Evolutionary conservation across 345 rosid genomes (phyloP).

Genomic region (Isatis tinctoria): DNA sequence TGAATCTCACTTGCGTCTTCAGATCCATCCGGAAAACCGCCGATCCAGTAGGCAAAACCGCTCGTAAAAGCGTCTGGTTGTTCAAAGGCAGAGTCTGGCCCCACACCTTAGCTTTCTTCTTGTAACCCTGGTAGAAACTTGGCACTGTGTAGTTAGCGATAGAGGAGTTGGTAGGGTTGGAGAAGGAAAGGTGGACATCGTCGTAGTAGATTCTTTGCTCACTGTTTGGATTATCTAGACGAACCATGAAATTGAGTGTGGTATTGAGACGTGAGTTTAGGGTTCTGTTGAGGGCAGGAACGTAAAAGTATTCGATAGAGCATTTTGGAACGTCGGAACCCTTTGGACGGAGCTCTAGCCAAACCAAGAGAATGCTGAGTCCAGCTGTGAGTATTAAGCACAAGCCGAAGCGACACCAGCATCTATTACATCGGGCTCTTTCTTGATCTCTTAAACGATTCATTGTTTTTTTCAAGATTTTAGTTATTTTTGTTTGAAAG

Average conservation of each 20-base stretch:
- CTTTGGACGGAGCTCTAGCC: neutral
- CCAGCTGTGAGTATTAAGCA: neutral
- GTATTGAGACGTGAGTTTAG: conserved; percentile 15
- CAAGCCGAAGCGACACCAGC: neutral
- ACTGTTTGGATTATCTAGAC: conserved; percentile 57
- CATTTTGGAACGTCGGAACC: conserved; percentile 39
- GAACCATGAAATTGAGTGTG: conserved; percentile 44
- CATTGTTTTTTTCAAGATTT: neutral
- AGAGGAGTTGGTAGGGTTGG: conserved; percentile 13
- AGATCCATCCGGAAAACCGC: conserved; percentile 57
- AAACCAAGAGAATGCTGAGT: neutral
- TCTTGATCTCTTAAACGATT: neutral
- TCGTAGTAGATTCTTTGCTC: conserved; percentile 74
- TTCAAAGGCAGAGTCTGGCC: conserved; percentile 18
- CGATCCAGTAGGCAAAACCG: conserved; percentile 35
- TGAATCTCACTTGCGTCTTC: conserved; percentile 60
- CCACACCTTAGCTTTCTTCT: conserved; percentile 51
- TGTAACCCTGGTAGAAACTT: conserved; percentile 54
- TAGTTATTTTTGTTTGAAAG: neutral
- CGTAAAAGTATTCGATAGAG: conserved; percentile 39
- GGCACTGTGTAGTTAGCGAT: conserved; percentile 25
- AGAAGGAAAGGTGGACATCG: conserved; percentile 41
- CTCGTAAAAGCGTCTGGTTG: conserved; percentile 31
- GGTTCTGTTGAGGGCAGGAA: conserved; percentile 59
- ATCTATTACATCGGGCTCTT: neutral